Conservation (phyloP, 1,284 basidiomycete species). For the Ceratobasidium theobromae region DNA sequence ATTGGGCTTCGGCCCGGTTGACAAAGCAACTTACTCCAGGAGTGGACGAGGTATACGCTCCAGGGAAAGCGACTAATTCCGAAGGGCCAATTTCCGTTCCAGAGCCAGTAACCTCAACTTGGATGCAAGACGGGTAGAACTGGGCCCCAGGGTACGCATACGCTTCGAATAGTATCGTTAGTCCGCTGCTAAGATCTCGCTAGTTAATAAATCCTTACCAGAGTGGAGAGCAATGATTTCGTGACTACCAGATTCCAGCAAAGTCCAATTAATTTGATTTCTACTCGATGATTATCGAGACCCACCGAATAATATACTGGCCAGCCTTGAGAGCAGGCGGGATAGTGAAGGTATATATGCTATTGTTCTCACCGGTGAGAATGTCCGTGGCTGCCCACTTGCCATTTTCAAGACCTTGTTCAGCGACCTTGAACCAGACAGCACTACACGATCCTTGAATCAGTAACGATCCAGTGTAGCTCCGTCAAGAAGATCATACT, state of each 20-base stretch:
- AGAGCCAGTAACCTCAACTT: conserved; percentile 54
- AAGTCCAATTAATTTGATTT: too few species aligned
- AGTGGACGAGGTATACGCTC: conserved; percentile 52
- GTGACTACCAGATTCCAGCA: too few species aligned
- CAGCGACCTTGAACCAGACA: conserved; percentile 54
- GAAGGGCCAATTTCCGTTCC: conserved; percentile 48
- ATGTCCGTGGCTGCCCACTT: conserved; percentile 49
- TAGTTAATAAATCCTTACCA: too few species aligned
- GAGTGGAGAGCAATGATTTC: conserved; percentile 27
- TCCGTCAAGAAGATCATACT: conserved; percentile 40
- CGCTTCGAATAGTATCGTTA: conserved; percentile 38
- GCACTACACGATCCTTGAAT: conserved; percentile 38
- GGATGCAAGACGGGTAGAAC: conserved; percentile 49
- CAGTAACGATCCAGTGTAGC: neutral
- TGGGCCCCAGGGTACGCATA: conserved; percentile 46
- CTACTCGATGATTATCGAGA: too few species aligned
- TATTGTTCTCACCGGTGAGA: conserved; percentile 45
- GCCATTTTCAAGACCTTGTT: conserved; percentile 50
- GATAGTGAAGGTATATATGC: conserved; percentile 52
- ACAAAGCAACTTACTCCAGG: conserved; percentile 42
- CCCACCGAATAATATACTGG: conserved; percentile 55
- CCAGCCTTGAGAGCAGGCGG: conserved; percentile 50
- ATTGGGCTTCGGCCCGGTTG: neutral
- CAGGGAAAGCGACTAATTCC: conserved; percentile 56
- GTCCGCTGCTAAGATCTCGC: too few species aligned